Base-by-base conservation (phyloP, 441 rosid species). In the Pelargonium fulgidum region DNA sequence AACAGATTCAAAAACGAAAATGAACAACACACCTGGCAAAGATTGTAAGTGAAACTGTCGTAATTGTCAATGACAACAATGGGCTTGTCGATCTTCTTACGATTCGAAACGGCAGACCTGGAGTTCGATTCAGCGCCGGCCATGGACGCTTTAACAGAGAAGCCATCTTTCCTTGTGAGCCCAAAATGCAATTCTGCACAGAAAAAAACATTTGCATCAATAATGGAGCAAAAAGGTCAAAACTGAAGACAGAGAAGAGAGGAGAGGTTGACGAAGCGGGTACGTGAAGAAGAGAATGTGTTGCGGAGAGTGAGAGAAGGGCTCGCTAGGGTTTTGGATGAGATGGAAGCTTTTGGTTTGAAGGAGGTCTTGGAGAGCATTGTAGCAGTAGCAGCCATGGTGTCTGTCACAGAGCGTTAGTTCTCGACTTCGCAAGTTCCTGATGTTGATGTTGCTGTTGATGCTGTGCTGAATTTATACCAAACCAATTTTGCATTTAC, bases 21-120 rank as follows among this genome's bases (percentile, higher is more conserved):
- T 61, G 45, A 7, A 66, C 20, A 68, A 10, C 48, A 17, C 72
- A 94, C 96, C 97, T 94, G 97, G 52, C 98, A 92, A 70, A 94
- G 94, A 82, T 90, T 92, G 76, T 90, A 90, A 22, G 98, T 94
- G 80, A 94, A 94, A 80, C 98, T 94, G 69, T 94, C 97, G 79
- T 92, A 90, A 80, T 94, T 92, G 79, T 92, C 99, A 69, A 92
- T 85, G 45, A 94, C 96, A 65, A 94, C 66, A 52, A 90, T 82
- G 33, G 99, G 94, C 70, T 81, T 77, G 65, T 73, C 71, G 45
- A 64, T 76, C 73, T 45, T 71, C 29, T 67, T 72, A 33, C 64
- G 63, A 59, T 63, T 72, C 16, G 73, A 65, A 73, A 52, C 79
- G 3, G 68, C 63, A 76, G 81, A 48, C 58, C 66, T 75, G 0